Base-by-base conservation (phyloP, 1,139 yeast species). In the Geotrichum aggregatum region DNA sequence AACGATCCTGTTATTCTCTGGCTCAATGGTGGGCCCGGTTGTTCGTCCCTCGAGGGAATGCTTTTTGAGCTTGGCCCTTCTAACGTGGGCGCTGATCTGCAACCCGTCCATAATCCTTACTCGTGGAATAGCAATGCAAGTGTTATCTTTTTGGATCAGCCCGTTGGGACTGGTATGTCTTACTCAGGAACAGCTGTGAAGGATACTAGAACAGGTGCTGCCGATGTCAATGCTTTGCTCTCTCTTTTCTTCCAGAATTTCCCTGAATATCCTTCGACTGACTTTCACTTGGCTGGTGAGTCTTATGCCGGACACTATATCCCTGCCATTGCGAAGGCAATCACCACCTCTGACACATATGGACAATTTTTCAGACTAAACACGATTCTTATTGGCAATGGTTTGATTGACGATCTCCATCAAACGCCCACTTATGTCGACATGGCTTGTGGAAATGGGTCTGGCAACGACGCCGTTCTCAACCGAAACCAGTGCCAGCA, bases 11-110 rank as follows among this genome's bases (percentile, higher is more conserved):
- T 88, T 47, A 78, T 89, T 50, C 74, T 89, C 61, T 89, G 96
- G 96, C 76, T 88, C 63, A 88, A 87, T 64, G 95, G 95, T 62
- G 95, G 95, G 19, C 95, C 95, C 46, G 96, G 96, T 7, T 87
- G 96, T 69, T 85, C 95, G 10, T 85, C 95, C 2, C 72, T 87
- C 69, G 86, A 95, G 26, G 97, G 96, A 13, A 76, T 88, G 59
- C 86, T 88, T 67, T 87, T 88, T 64, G 96, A 89, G 72, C 76
- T 88, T 66, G 97, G 97, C 24, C 94, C 96, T 24, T 78, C 95
- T 1, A 77, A 85, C 18, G 82, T 89, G 58, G 82, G 78, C 61
- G 66, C 77, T 30, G 77, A 83, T 54, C 71, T 85, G 61, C 79
- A 82, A 65, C 94, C 95, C 26, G 78, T 82, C 52, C 74, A 73